These are phyloP conservation scores for Coemansia sp. DNA, from an alignment of 192 early-diverging fungal genomes.

Conservation along the genomic window DNA sequence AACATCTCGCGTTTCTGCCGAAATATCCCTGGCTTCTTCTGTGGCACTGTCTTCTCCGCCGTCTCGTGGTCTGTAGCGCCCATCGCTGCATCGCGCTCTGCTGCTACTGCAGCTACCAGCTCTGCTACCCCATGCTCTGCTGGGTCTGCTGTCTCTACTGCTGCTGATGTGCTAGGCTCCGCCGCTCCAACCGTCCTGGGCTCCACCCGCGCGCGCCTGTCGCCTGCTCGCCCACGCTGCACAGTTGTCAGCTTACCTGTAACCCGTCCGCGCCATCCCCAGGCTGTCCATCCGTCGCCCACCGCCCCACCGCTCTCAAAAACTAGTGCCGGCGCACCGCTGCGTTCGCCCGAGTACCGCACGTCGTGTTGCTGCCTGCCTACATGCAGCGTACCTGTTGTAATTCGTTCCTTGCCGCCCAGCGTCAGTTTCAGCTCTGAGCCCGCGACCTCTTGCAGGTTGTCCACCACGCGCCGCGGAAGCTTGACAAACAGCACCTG, in stretches of 20 bases:
- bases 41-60: slow-evolving; percentile 19
- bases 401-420: slow-evolving; percentile 46
- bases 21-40: slow-evolving; percentile 47
- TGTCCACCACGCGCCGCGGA: slow-evolving; percentile 43
- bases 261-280: slow-evolving; percentile 37
- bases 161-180: neutral
- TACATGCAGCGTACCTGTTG: slow-evolving; percentile 24
- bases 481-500: slow-evolving; percentile 34
- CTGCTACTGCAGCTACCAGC: neutral
- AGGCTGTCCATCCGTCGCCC: slow-evolving; percentile 26
- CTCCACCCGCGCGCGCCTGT: neutral
- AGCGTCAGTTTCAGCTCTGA: slow-evolving; percentile 23
- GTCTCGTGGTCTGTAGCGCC: neutral
- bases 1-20: slow-evolving; percentile 43
- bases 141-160: neutral
- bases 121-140: neutral
- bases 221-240: neutral
- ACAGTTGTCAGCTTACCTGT: slow-evolving; percentile 41
- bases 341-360: slow-evolving; percentile 40
- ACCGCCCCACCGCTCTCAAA: slow-evolving; percentile 26
- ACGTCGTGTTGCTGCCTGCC: slow-evolving; percentile 34
- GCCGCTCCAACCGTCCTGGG: neutral
- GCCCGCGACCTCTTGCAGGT: slow-evolving; percentile 19
- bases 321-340: slow-evolving; percentile 30
- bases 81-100: neutral